These are phyloP conservation scores for Pleurostoma richardsiae DNA, from an alignment of 2,329 filamentous ascomycete genomes.

Conservation along the genomic window DNA sequence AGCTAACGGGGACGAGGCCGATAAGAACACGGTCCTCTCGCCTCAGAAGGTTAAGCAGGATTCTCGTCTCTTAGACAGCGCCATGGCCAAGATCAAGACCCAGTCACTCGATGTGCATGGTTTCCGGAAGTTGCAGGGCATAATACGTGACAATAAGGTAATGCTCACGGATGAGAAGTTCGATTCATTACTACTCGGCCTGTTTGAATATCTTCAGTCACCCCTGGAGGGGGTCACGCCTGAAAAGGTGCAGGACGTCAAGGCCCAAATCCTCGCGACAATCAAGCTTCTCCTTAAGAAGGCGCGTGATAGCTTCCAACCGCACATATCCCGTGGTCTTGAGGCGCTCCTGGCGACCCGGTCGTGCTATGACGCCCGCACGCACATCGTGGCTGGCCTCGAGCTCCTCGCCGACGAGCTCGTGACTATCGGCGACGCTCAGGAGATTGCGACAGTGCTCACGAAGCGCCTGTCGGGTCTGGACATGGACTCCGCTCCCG, in stretches of 20 bases:
- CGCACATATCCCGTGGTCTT: conserved; percentile 63
- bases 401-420: conserved; percentile 71
- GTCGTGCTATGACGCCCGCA: conserved; percentile 60
- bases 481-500: conserved; percentile 36
- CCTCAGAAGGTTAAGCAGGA: conserved; percentile 54
- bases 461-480: conserved; percentile 40
- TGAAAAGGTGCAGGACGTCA: conserved; percentile 66
- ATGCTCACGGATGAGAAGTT: conserved; percentile 65
- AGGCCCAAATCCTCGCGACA: conserved; percentile 69
- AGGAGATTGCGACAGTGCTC: conserved; percentile 54
- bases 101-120: conserved; percentile 75
- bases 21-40: conserved; percentile 20
- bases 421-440: conserved; percentile 57
- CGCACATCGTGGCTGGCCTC: conserved; percentile 69
- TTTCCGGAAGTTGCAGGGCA: conserved; percentile 71
- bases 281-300: conserved; percentile 68
- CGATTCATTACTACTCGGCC: conserved; percentile 58
- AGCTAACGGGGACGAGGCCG: conserved; percentile 8
- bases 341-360: conserved; percentile 63
- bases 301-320: conserved; percentile 59
- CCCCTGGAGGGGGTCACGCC: conserved; percentile 47
- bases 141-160: conserved; percentile 62
- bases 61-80: conserved; percentile 63
- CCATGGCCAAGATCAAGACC: conserved; percentile 66
- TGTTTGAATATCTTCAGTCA: conserved; percentile 69